These are phyloP conservation scores for Raddia distichophylla DNA, from an alignment of 176 grass and related monocot genomes.

Conservation along the genomic window DNA sequence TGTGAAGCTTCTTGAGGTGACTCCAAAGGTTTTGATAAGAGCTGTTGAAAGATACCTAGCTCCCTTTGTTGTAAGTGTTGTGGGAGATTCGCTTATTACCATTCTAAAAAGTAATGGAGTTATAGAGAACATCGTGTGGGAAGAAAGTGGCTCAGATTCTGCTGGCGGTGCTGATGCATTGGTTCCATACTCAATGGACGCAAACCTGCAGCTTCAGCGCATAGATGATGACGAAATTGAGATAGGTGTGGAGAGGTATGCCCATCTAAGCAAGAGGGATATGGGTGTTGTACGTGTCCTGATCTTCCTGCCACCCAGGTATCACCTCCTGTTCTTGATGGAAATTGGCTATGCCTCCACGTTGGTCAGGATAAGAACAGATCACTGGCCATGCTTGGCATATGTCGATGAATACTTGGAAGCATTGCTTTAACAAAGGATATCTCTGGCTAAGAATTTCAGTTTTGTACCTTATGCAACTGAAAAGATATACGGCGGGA, in stretches of 20 bases:
- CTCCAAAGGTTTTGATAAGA: slow-evolving; percentile 66
- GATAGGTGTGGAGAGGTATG: slow-evolving; percentile 32
- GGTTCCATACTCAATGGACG: slow-evolving; percentile 63
- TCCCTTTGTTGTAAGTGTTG: slow-evolving; percentile 71
- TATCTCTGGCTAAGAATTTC: slow-evolving; percentile 28
- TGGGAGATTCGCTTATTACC: slow-evolving; percentile 62
- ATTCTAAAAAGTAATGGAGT: slow-evolving; percentile 68
- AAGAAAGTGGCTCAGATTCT: slow-evolving; percentile 57
- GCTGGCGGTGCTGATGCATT: slow-evolving; percentile 60
- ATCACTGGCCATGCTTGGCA: slow-evolving; percentile 98
- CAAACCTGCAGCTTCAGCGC: slow-evolving; percentile 53
- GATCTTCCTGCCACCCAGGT: slow-evolving; percentile 90
- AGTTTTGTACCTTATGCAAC: slow-evolving; percentile 61
- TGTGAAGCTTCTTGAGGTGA: slow-evolving; percentile 90
- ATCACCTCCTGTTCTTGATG: slow-evolving; percentile 96
- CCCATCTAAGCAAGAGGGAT: slow-evolving; percentile 54
- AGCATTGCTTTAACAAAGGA: slow-evolving; percentile 63
- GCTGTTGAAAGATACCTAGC: slow-evolving; percentile 77
- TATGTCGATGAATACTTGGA: slow-evolving; percentile 97
- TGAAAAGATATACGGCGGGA: slow-evolving; percentile 37
- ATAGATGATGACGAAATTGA: slow-evolving; percentile 50
- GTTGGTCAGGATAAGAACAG: slow-evolving; percentile 84
- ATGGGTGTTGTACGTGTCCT: slow-evolving; percentile 70
- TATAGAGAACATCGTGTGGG: slow-evolving; percentile 73
- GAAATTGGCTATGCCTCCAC: slow-evolving; percentile 79